phyloP scores from a whole-genome alignment of 768 basidiomycete genomes.

The Suillus alpinus region DNA sequence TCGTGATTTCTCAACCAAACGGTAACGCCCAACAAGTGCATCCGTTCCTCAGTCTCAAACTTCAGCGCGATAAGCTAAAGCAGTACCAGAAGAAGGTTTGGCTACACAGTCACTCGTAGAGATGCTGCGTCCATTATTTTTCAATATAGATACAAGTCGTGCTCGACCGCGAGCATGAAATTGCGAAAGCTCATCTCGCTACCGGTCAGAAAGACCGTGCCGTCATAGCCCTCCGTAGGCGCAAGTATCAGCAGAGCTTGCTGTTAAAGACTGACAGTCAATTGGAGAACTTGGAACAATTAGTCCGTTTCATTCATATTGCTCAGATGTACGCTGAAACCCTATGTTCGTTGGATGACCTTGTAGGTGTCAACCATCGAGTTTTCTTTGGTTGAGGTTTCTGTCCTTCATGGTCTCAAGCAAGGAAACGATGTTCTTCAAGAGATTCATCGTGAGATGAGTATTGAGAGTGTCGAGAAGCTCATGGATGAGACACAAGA shows the following conservation, averaged over 20 bases:
- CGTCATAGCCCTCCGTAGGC: slow-evolving; percentile 78
- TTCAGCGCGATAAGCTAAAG: slow-evolving; percentile 92
- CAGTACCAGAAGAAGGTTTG: slow-evolving; percentile 93
- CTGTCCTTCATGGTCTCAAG: slow-evolving; percentile 87
- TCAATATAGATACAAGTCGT: slow-evolving; percentile 73
- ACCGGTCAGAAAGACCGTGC: slow-evolving; percentile 87
- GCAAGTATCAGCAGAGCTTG: slow-evolving; percentile 92
- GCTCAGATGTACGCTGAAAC: not conserved
- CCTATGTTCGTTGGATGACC: not conserved
- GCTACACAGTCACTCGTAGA: not conserved
- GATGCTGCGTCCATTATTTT: not conserved
- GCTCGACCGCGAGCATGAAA: slow-evolving; percentile 83
- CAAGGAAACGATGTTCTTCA: slow-evolving; percentile 93
- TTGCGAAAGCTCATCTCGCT: slow-evolving; percentile 80
- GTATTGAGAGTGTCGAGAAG: slow-evolving; percentile 88
- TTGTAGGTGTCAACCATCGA: slow-evolving; percentile 91
- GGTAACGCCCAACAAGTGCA: slow-evolving; percentile 16
- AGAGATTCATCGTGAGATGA: slow-evolving; percentile 93
- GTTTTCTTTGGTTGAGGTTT: slow-evolving; percentile 91
- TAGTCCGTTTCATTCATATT: slow-evolving; percentile 49
- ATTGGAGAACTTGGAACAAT: slow-evolving; percentile 81
- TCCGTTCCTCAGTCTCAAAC: slow-evolving; percentile 66
- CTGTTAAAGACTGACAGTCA: slow-evolving; percentile 88
- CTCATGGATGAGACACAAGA: slow-evolving; percentile 91
- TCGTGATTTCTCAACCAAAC: slow-evolving; percentile 12